Percentiles rank a stretch among this genome's conserved stretches.
Evolutionary conservation across 1,139 yeast species (phyloP).

Genomic region (Hyphopichia wangnamkhiaoensis): DNA sequence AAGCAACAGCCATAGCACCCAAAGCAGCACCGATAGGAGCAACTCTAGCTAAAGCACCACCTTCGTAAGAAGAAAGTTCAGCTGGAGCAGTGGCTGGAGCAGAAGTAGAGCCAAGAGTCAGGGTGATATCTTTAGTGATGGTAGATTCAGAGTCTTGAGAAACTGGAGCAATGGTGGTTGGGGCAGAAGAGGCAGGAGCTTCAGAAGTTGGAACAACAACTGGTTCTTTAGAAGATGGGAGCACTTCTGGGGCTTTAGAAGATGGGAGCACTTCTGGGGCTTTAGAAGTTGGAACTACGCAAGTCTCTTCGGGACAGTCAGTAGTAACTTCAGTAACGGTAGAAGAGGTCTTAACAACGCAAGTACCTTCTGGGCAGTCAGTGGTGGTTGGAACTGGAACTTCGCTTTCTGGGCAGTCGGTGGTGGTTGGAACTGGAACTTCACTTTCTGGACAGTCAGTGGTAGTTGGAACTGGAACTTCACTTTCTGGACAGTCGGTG

Average conservation of each 20-base stretch:
- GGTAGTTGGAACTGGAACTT: neutral
- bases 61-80: slow-evolving; percentile 2
- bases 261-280: neutral
- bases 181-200: neutral
- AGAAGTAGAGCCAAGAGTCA: neutral
- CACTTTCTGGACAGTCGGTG: neutral
- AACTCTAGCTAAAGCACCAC: neutral
- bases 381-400: no score
- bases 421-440: neutral
- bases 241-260: neutral
- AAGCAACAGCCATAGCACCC: slow-evolving; percentile 4
- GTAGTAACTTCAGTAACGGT: no score
- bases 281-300: no score
- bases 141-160: slow-evolving; percentile 1
- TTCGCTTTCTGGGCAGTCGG: no score
- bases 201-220: neutral
- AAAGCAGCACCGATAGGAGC: slow-evolving; percentile 4
- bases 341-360: no score
- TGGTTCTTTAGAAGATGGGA: neutral
- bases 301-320: no score
- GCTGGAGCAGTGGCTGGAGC: neutral
- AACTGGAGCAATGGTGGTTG: neutral
- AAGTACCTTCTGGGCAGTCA: no score
- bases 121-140: neutral
- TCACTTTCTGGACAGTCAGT: neutral